Evolutionary conservation across 2,329 filamentous ascomycete species (phyloP), one percentile per base, ranked within the genome.

Genomic region (Pezicula radicicola): DNA sequence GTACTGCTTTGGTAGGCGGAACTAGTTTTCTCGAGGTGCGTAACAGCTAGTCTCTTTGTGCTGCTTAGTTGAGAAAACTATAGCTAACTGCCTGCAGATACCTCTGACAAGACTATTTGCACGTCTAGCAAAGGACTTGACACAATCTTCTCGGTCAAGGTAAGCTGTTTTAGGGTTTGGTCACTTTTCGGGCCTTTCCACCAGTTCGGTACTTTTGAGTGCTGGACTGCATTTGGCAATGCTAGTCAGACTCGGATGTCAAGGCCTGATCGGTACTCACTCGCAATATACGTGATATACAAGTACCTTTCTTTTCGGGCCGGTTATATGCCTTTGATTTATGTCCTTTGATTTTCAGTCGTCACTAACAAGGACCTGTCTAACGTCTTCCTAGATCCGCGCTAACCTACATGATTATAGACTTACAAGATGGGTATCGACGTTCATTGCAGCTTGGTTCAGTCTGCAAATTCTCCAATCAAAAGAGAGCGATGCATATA

Each of bases 11-110:
- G 9, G 77, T 81, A 37, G 83, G 83, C 33, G 81, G 82, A 37
- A 79, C 77, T 56, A 83, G 81, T 21, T 64, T 85, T n/a, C 63
- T 85, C n/a, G 75, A 84, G 73, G 81, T 79, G 69, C 60, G 73
- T 64, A 55, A 60, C 41, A 7, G 7, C 19, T 27, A 10, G 10
- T 18, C 30, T 27, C 13, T 35, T 15, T 43, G 49, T 4, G 5
- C 27, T 9, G n/a, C 15, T 28, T 33, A 19, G 5, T 25, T 33
- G 10, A 33, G 30, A 33, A 12, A 10, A 33, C 30, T 33, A 33
- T 12, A 25, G 27, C 33, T 21, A 16, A 50, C 33, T 44, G 18
- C 43, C 40, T 30, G 4, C 8, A 72, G 71, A 54, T 67, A 12
- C 69, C 70, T 0, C 47, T 73, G 37, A 58, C 57, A 25, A 59